Conservation (phyloP, 106 monocot species). For the Allium fistulosum region DNA sequence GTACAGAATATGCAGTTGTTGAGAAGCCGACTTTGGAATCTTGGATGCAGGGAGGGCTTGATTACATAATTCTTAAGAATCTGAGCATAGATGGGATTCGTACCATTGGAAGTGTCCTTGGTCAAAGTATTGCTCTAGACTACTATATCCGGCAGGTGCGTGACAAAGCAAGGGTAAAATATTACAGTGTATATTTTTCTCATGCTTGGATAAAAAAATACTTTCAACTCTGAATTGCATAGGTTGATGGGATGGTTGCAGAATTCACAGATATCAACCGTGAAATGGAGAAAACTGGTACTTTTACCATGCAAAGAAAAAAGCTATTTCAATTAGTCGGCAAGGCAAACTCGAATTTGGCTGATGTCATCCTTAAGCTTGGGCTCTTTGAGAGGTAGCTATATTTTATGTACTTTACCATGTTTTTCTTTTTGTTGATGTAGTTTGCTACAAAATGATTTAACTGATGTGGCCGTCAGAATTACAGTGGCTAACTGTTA, state of each 20-base stretch:
- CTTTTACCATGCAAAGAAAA: slow-evolving; percentile 69
- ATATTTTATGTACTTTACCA: too few species aligned
- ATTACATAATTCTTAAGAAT: slow-evolving; percentile 54
- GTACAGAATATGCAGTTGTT: slow-evolving; percentile 68
- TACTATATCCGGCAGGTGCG: slow-evolving; percentile 62
- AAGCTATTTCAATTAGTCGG: slow-evolving; percentile 75
- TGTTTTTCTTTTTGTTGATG: too few species aligned
- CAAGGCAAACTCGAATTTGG: slow-evolving; percentile 67
- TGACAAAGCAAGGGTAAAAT: background rate
- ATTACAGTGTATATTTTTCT: too few species aligned
- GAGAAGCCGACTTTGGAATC: slow-evolving; percentile 55
- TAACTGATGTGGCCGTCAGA: too few species aligned
- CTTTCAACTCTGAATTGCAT: background rate
- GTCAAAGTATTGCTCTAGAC: slow-evolving; percentile 74
- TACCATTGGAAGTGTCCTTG: slow-evolving; percentile 77
- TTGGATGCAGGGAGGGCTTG: slow-evolving; percentile 83
- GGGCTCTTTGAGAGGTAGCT: slow-evolving; percentile 71
- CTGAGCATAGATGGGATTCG: slow-evolving; percentile 74
- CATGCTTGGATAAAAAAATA: too few species aligned
- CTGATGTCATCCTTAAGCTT: slow-evolving; percentile 71
- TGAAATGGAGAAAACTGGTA: slow-evolving; percentile 72
- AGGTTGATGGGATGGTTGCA: slow-evolving; percentile 83
- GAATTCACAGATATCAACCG: slow-evolving; percentile 79
- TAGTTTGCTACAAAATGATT: too few species aligned
- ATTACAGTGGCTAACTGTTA: too few species aligned